Evolutionary conservation across 257 asterid species (phyloP).

Genomic region (Leonotis leonurus): DNA sequence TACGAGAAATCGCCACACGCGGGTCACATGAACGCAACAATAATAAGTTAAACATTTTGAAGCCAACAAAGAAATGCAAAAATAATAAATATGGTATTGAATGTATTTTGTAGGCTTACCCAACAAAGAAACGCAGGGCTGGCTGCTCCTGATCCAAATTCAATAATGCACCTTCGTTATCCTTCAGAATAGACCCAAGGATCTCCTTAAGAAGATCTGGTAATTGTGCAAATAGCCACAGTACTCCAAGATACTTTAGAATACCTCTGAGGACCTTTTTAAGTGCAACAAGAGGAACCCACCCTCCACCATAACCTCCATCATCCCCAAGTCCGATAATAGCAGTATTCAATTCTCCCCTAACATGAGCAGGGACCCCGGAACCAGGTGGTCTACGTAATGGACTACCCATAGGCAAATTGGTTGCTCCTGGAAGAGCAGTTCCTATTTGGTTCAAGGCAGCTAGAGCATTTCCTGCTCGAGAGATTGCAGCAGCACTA

Average conservation of each 20-base stretch:
- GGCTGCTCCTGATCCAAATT: constrained; percentile 99
- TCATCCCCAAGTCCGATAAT: constrained; percentile 99
- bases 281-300: constrained; percentile 98
- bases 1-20: constrained; percentile 9
- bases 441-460: constrained; percentile 71
- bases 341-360: constrained; percentile 97
- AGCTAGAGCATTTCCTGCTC: constrained; percentile 59
- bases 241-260: constrained; percentile 96
- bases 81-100: neutral
- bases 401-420: constrained; percentile 41
- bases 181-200: constrained; percentile 93
- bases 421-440: constrained; percentile 57
- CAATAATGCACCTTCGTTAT: constrained; percentile 88
- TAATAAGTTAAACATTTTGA: neutral
- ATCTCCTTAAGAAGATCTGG: constrained; percentile 97
- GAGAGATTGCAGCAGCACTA: constrained; percentile 46
- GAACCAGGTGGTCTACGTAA: constrained; percentile 75
- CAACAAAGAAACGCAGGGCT: constrained; percentile 96
- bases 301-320: constrained; percentile 99
- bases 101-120: constrained; percentile 44
- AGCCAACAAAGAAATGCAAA: neutral
- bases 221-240: constrained; percentile 96
- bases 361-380: constrained; percentile 92
- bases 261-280: constrained; percentile 95
- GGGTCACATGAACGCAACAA: neutral